Evolutionary conservation across 2,329 filamentous ascomycete species (phyloP).

Genomic region (Xylaria sp.): DNA sequence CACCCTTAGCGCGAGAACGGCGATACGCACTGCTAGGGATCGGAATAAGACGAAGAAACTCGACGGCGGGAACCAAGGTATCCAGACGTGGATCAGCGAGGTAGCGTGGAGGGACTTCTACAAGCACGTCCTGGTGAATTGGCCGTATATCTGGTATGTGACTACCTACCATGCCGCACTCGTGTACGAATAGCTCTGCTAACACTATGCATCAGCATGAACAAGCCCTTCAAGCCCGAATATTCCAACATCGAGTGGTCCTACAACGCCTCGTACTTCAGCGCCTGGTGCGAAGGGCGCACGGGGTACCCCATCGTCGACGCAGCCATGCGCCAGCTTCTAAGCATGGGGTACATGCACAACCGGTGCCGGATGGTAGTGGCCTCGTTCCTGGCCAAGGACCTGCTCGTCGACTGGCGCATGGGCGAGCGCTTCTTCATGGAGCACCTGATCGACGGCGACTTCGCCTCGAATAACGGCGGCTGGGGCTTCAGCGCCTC

Average conservation of each 20-base stretch:
- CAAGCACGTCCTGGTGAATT: slow-evolving; percentile 83
- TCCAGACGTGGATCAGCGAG: slow-evolving; percentile 81
- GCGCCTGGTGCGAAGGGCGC: slow-evolving; percentile 77
- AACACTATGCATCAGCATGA: slow-evolving; percentile 58
- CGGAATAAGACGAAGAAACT: slow-evolving; percentile 66
- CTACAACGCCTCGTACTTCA: slow-evolving; percentile 75
- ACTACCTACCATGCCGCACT: neutral
- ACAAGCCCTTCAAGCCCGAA: slow-evolving; percentile 78
- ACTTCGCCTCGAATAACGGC: slow-evolving; percentile 81
- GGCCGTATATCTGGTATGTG: slow-evolving; percentile 80
- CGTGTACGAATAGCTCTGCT: slow-evolving; percentile 1
- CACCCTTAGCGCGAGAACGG: slow-evolving; percentile 73
- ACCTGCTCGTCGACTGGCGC: slow-evolving; percentile 85
- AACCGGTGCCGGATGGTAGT: slow-evolving; percentile 88
- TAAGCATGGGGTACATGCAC: slow-evolving; percentile 79
- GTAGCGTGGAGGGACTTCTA: slow-evolving; percentile 91
- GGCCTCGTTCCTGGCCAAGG: slow-evolving; percentile 82
- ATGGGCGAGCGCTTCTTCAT: slow-evolving; percentile 86
- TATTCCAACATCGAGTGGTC: slow-evolving; percentile 88
- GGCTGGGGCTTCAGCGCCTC: slow-evolving; percentile 64
- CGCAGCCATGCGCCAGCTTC: slow-evolving; percentile 84
- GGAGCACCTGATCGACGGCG: slow-evolving; percentile 81
- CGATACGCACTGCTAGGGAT: slow-evolving; percentile 70
- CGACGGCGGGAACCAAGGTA: slow-evolving; percentile 73
- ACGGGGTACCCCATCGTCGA: slow-evolving; percentile 89